These are phyloP conservation scores for Bruguiera hainesii DNA, from an alignment of 441 rosid species.

Conservation along the genomic window DNA sequence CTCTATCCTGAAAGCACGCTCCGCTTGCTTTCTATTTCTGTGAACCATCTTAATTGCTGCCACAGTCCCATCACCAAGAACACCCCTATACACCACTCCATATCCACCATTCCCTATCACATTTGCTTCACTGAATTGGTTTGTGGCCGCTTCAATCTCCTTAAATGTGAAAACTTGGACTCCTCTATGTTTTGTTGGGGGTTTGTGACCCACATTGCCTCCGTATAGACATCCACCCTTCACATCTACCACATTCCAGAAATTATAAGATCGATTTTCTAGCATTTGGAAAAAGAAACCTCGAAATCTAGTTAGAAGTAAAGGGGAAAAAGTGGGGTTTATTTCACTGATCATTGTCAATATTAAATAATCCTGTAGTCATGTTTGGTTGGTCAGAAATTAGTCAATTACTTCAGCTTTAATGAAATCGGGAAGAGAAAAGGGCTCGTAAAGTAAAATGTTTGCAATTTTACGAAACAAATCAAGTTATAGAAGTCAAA, in stretches of 20 bases:
- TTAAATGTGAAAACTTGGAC: constrained; percentile 85
- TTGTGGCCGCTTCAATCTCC: constrained; percentile 73
- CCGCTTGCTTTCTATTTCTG: constrained; percentile 63
- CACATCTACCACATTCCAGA: constrained; percentile 41
- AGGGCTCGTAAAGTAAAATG: background rate
- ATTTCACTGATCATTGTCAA: too few species aligned
- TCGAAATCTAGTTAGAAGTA: background rate
- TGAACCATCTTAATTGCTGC: constrained; percentile 74
- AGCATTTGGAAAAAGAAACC: background rate
- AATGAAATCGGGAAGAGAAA: too few species aligned
- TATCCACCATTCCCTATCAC: constrained; percentile 55
- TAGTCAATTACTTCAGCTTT: too few species aligned
- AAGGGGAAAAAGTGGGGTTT: background rate
- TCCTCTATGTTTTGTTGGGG: constrained; percentile 31
- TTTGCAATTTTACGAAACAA: too few species aligned
- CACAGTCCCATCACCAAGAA: constrained; percentile 66
- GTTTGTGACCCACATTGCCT: constrained; percentile 30
- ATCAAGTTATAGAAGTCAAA: too few species aligned
- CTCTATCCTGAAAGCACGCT: constrained; percentile 82
- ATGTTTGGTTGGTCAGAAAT: too few species aligned
- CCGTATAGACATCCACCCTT: constrained; percentile 60
- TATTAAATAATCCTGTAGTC: too few species aligned
- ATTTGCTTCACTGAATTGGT: constrained; percentile 51
- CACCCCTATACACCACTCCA: constrained; percentile 71
- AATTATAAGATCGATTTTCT: constrained; percentile 10